Percentiles rank a stretch among this genome's conserved stretches.
Evolutionary conservation across 2,329 filamentous ascomycete genomes (phyloP).

Genomic region (Leptosphaerulina australis): DNA sequence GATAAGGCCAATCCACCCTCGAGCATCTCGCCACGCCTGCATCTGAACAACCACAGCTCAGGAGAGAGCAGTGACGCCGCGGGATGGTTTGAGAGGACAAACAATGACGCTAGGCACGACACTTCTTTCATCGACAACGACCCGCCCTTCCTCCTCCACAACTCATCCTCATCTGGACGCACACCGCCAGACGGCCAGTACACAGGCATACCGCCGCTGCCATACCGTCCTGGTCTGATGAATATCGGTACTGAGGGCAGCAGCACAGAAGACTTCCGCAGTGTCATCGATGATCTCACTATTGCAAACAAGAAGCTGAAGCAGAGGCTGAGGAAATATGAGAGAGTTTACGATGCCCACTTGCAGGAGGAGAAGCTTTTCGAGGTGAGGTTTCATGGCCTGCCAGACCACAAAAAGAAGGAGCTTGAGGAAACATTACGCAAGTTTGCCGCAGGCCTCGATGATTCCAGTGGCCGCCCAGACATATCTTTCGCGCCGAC

Average conservation of each 20-base stretch:
- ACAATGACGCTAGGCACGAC: constrained; percentile 53
- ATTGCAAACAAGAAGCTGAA: constrained; percentile 81
- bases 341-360: constrained; percentile 68
- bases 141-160: constrained; percentile 54
- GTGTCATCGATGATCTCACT: constrained; percentile 86
- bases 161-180: constrained; percentile 51
- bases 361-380: constrained; percentile 79
- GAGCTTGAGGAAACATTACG: constrained; percentile 76
- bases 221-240: constrained; percentile 49
- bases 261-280: constrained; percentile 75
- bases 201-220: constrained; percentile 26
- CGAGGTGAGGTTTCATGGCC: constrained; percentile 78
- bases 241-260: constrained; percentile 55
- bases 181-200: constrained; percentile 48
- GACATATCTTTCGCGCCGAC: constrained; percentile 46
- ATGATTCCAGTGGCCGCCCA: constrained; percentile 46
- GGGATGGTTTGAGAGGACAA: constrained; percentile 59
- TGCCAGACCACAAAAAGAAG: constrained; percentile 73
- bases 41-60: constrained; percentile 51
- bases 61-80: constrained; percentile 60
- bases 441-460: constrained; percentile 70
- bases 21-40: constrained; percentile 44
- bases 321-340: constrained; percentile 73
- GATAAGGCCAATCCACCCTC: constrained; percentile 51
- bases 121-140: constrained; percentile 52